Base-by-base conservation (phyloP, 371 early-diverging fungal genomes). In the Syncephalis fuscata region DNA sequence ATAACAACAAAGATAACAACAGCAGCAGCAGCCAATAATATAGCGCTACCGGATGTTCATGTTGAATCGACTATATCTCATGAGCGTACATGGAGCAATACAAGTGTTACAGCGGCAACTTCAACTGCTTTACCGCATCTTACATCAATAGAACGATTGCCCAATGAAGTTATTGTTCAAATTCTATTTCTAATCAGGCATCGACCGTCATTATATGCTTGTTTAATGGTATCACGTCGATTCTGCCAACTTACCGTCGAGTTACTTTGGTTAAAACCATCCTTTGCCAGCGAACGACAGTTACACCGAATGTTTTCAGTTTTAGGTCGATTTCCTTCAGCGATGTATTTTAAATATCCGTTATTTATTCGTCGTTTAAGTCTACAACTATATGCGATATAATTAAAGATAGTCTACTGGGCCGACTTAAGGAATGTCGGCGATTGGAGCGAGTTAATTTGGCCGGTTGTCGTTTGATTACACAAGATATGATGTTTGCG, bases 391-490 rank as follows among this genome's bases (percentile, higher is more conserved):
- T 61, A 75, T n/a, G 46, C 69, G 59, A 58, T 5, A 57, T 63
- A 26, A 55, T 78, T 22, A 53, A 57, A 2, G 73, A 78, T 44
- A 45, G 54, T 0, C 51, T 62, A 2, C 50, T 78, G 20, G 45
- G 48, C 2, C 50, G 49, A 8, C 62, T 78, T 9, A 57, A 58
- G 15, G 48, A 48, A 5, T 75, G 78, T 50, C 56, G 64, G 44
- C 67, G 76, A 32, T 57, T 79, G 20, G 77, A 79, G 51, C 68
- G 76, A 32, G 48, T 79, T 22, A 65, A 76, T 16, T 50, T 79
- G 14, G 63, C 73, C 14, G 73, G 71, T 20, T 71, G 76, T 45
- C 48, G 50, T 21, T 58, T 60, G 32, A 53, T 69, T 1, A 73
- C 73, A 1, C 68, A 70, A 40, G 36, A 43, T 0, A 74, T 68